Percentiles rank a stretch among this genome's conserved stretches.
phyloP scores from a whole-genome alignment of 2,329 filamentous ascomycete species.

The Fusarium sp. region DNA sequence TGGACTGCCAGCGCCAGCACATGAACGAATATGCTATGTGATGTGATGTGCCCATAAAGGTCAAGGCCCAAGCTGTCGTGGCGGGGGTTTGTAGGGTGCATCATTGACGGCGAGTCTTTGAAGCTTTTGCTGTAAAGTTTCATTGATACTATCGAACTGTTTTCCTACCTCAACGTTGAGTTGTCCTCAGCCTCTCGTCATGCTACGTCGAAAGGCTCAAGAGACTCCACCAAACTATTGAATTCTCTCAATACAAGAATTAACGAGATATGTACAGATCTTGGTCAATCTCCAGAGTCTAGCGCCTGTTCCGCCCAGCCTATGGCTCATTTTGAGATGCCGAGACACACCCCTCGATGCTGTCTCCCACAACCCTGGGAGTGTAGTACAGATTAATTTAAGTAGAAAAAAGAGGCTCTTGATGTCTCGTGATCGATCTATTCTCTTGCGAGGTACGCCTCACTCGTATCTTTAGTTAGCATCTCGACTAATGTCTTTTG shows the following conservation, averaged over 20 bases:
- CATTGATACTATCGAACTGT: background rate
- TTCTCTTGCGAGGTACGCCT: constrained; percentile 19
- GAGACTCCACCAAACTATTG: constrained; percentile 37
- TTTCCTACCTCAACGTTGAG: constrained; percentile 13
- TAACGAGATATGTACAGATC: constrained; percentile 9
- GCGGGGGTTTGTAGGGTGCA: constrained; percentile 8
- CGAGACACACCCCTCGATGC: constrained; percentile 29
- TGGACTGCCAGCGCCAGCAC: constrained; percentile 25
- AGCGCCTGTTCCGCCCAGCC: constrained; percentile 36
- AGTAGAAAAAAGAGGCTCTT: constrained; percentile 4
- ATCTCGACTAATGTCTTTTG: background rate
- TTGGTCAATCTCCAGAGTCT: constrained; percentile 29
- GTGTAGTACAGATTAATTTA: constrained; percentile 15
- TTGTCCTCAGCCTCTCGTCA: constrained; percentile 14
- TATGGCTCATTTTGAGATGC: constrained; percentile 24
- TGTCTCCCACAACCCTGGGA: constrained; percentile 32
- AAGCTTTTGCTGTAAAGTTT: constrained; percentile 12
- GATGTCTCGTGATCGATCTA: constrained; percentile 19
- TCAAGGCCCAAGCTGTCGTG: background rate
- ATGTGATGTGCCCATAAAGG: constrained; percentile 1
- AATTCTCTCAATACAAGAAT: constrained; percentile 13
- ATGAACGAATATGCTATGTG: constrained; percentile 17
- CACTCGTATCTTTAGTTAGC: constrained; percentile 33
- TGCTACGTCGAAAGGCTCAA: constrained; percentile 20
- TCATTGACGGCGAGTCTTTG: constrained; percentile 13